These are phyloP conservation scores for Amanita thiersii DNA, from an alignment of 768 basidiomycete genomes.

Conservation along the genomic window DNA sequence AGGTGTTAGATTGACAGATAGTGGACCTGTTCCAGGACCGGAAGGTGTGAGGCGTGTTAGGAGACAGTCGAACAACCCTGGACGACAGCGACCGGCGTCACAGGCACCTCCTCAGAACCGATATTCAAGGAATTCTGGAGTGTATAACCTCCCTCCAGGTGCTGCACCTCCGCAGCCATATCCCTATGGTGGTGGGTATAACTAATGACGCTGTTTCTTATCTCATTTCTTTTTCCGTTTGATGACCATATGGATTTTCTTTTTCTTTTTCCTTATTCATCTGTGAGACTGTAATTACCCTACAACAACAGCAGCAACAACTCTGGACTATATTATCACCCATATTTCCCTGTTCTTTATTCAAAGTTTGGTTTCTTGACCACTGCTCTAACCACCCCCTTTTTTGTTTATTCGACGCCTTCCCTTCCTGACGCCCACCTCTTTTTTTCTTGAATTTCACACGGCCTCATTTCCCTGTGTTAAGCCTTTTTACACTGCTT, in stretches of 20 bases:
- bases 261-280: not conserved
- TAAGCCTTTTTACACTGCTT: no score
- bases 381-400: no score
- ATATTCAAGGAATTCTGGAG: constrained; percentile 57
- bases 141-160: constrained; percentile 58
- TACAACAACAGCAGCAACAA: not conserved
- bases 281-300: not conserved
- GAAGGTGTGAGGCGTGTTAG: constrained; percentile 70
- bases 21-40: constrained; percentile 74
- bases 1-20: constrained; percentile 74
- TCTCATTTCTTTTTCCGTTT: not conserved
- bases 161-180: constrained; percentile 56
- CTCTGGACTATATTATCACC: not conserved
- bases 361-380: not conserved
- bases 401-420: no score
- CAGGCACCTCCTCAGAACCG: constrained; percentile 57
- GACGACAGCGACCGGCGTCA: constrained; percentile 49
- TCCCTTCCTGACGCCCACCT: no score
- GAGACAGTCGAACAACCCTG: constrained; percentile 39
- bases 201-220: constrained; percentile 1
- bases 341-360: not conserved
- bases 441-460: no score
- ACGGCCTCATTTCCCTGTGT: no score
- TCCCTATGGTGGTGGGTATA: constrained; percentile 12
- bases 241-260: no score